Evolutionary conservation across 345 rosid genomes (phyloP), one percentile per base, ranked within the genome.

Genomic region (Citrus hindsii): DNA sequence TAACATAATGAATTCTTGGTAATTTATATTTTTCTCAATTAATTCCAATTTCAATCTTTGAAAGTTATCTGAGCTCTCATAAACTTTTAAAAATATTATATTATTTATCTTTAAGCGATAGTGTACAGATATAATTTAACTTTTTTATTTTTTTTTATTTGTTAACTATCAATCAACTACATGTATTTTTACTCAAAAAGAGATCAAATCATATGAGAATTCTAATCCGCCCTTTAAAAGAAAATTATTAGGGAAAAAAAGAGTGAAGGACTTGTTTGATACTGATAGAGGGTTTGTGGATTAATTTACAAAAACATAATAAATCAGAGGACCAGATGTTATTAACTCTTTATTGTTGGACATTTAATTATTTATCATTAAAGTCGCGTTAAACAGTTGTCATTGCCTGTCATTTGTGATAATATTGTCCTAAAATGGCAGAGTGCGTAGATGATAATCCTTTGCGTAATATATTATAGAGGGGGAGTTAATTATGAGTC

Each of bases 51-150:
- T 32, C 24, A 51, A 40, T 28, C 4, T 13, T 75, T 13, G 19
- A 27, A 51, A 30, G 30, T 65, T 0, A 32, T 32, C 0, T 33
- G 1, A 33, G 1, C 0, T 33, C 35, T 33, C 0, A 33, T 33
- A 0, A 33, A 33, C 0, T 33, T 33, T 33, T 33, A 33, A 33
- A 33, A 0, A 33, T 33, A 0, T 5, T 33, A 0, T 5, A 0
- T 33, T 0, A 33, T 33, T 0, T 33, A 0, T 33, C 5, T 5
- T 33, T 33, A 33, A 33, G 0, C 0, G 1, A 33, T 33, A 33
- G 1, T 4, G 0, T 33, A 33, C 0, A 0, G 1, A 0, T 33
- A 33, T 3, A 0, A 33, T 3, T 33, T 33, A 4, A 33, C 0
- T 33, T 33, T 0, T 33, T 33, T 4, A 33, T 33, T 33, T 33